These are phyloP conservation scores for Geotrichum candidum DNA, from an alignment of 1,139 yeast species.

Conservation along the genomic window DNA sequence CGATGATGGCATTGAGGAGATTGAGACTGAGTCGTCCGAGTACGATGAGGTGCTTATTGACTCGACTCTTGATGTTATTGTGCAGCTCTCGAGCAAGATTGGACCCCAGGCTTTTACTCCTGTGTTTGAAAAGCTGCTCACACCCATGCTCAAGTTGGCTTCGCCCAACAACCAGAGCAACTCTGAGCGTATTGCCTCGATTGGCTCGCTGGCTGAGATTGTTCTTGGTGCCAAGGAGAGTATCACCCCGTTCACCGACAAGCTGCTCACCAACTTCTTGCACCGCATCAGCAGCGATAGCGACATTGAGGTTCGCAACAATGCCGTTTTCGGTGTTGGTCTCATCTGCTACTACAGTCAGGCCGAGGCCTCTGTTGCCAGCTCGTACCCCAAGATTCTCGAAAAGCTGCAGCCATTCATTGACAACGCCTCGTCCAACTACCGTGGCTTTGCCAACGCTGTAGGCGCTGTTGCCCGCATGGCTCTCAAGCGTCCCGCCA, in stretches of 20 bases:
- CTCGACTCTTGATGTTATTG: conserved; percentile 78
- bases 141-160: conserved; percentile 54
- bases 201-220: conserved; percentile 89
- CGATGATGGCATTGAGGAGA: conserved; percentile 51
- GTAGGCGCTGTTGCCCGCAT: conserved; percentile 96
- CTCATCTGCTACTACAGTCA: conserved; percentile 57
- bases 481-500: conserved; percentile 63
- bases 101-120: conserved; percentile 71
- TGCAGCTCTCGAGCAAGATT: conserved; percentile 65
- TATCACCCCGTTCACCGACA: conserved; percentile 60
- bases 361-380: conserved; percentile 46
- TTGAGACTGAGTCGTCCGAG: conserved; percentile 62
- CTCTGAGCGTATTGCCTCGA: conserved; percentile 72
- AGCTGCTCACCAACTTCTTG: conserved; percentile 63
- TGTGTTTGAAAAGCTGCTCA: conserved; percentile 69
- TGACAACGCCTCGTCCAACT: conserved; percentile 75
- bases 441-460: conserved; percentile 87
- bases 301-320: conserved; percentile 85
- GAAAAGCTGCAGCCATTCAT: conserved; percentile 63
- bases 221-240: conserved; percentile 63
- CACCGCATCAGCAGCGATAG: conserved; percentile 67
- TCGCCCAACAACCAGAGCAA: conserved; percentile 50
- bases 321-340: conserved; percentile 95
- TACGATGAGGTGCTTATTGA: conserved; percentile 82
- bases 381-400: conserved; percentile 64